A percentile compares a stretch with the other conserved stretches of the same genome.
Conservation (phyloP, 345 rosid genomes). For the Eucalyptus regnans region DNA sequence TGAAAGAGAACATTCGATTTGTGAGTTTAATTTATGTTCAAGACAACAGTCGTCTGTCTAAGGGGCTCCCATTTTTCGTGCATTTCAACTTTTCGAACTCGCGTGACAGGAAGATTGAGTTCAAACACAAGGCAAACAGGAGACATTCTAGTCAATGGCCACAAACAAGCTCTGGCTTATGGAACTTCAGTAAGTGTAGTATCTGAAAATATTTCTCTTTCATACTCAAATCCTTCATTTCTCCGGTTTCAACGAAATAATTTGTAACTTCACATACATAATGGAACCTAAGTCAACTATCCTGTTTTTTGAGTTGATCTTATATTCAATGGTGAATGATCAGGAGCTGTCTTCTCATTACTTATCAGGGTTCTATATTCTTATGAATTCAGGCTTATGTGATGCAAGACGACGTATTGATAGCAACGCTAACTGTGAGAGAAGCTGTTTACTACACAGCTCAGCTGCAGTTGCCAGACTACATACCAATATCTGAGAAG, state of each 20-base stretch:
- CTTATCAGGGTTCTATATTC: no score
- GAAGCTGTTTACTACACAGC: no score
- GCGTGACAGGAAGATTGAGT: slow-evolving; percentile 30
- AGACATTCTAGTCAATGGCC: slow-evolving; percentile 39
- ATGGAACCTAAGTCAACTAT: no score
- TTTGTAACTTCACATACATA: no score
- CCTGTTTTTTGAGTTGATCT: no score
- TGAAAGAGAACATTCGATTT: background rate
- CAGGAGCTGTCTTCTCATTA: no score
- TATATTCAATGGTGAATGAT: no score
- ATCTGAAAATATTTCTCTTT: background rate
- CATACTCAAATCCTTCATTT: background rate
- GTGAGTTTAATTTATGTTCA: background rate
- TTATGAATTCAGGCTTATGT: no score
- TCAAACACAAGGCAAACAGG: slow-evolving; percentile 24
- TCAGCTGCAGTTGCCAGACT: no score
- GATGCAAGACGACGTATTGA: no score
- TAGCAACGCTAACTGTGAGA: no score
- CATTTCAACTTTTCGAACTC: background rate
- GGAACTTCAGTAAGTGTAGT: slow-evolving; percentile 33
- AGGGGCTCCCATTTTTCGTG: background rate
- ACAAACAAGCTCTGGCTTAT: slow-evolving; percentile 20
- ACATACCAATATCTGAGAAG: no score
- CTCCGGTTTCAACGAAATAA: background rate
- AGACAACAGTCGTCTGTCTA: background rate